Conservation (phyloP, 306 rosid genomes). For the Cucurbita pepo region DNA sequence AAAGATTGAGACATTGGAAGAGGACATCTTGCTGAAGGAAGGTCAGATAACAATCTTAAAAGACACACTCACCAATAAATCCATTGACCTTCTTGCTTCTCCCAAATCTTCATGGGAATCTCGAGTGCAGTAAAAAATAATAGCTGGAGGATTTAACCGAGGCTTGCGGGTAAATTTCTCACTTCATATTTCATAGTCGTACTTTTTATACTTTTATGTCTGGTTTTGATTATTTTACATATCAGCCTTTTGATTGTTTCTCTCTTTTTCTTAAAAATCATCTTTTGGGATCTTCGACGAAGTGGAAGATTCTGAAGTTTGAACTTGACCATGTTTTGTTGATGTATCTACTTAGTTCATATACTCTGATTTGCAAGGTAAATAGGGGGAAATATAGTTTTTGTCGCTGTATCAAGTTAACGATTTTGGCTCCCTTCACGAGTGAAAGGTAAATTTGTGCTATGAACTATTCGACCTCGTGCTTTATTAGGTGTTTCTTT, state of each 20-base stretch:
- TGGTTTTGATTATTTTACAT: neutral
- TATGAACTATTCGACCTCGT: neutral
- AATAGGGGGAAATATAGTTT: neutral
- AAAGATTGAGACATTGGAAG: slow-evolving; percentile 61
- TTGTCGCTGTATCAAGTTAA: neutral
- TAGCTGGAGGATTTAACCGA: neutral
- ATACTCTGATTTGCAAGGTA: neutral
- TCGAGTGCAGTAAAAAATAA: slow-evolving; percentile 16
- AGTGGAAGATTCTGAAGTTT: neutral
- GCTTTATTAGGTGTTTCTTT: too few relatives aligned
- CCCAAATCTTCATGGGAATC: slow-evolving; percentile 45
- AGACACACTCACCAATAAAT: slow-evolving; percentile 46
- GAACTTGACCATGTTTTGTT: neutral
- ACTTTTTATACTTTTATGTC: neutral
- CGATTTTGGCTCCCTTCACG: neutral
- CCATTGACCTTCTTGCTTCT: slow-evolving; percentile 53
- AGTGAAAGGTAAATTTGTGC: neutral
- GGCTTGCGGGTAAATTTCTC: neutral
- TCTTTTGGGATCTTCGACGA: neutral
- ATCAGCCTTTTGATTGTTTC: neutral
- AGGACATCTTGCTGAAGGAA: slow-evolving; percentile 62
- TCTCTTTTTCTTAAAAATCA: neutral
- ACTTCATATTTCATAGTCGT: neutral
- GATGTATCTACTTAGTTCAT: neutral
- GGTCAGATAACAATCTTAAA: slow-evolving; percentile 83